Evolutionary conservation across 345 rosid genomes (phyloP).

Genomic region (Gossypium ekmanianum): DNA sequence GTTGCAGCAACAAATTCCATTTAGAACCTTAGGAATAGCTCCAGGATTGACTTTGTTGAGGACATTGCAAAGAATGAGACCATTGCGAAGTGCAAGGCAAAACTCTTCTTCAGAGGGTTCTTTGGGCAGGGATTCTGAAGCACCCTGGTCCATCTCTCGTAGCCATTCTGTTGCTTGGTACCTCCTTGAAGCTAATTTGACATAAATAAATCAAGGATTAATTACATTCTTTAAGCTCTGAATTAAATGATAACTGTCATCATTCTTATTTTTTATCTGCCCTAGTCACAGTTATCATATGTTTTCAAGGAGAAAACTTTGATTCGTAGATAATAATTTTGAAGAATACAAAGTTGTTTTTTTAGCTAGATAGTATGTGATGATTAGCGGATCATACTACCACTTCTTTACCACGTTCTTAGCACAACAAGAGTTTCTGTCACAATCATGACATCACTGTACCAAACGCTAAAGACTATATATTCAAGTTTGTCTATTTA

Average conservation of each 20-base stretch:
- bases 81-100: slow-evolving; percentile 73
- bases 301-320: no score
- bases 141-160: slow-evolving; percentile 75
- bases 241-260: background rate
- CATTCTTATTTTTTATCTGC: no score
- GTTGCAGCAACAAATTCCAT: background rate
- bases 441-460: no score
- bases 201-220: background rate
- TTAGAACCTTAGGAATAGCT: slow-evolving; percentile 73
- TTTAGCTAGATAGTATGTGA: no score
- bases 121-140: slow-evolving; percentile 52
- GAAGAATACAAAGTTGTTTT: no score
- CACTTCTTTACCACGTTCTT: no score
- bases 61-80: slow-evolving; percentile 95
- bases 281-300: no score
- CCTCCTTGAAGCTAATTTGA: slow-evolving; percentile 65
- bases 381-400: no score
- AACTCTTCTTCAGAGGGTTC: slow-evolving; percentile 84
- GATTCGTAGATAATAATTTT: no score
- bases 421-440: no score
- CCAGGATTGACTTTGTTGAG: slow-evolving; percentile 98
- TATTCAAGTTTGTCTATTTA: no score
- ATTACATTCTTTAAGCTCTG: background rate
- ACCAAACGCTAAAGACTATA: no score
- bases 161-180: slow-evolving; percentile 91